Conservation (phyloP, 176 grass and related monocot genomes). For the Musa itinerans region DNA sequence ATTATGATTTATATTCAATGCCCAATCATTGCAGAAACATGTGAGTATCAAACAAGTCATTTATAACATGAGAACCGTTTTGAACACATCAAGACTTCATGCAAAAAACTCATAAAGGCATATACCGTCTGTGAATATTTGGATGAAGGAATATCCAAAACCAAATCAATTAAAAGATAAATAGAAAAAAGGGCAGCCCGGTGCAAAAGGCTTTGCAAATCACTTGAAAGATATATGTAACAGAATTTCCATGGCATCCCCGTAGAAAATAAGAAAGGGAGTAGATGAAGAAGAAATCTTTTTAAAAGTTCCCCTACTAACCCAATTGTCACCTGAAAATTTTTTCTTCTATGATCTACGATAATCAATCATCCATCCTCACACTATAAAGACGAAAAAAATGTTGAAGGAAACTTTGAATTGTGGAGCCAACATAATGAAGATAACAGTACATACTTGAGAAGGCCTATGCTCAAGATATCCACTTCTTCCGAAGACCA, state of each 20-base stretch:
- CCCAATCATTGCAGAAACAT: background rate
- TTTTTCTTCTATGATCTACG: background rate
- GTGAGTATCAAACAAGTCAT: background rate
- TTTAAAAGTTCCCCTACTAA: background rate
- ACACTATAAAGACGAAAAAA: background rate
- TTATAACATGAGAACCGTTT: background rate
- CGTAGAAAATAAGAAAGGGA: background rate
- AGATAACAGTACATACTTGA: slow-evolving; percentile 7
- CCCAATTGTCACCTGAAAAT: background rate
- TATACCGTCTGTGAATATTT: background rate
- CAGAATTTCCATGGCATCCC: background rate
- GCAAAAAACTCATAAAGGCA: background rate
- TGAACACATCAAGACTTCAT: background rate
- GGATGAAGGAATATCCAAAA: background rate
- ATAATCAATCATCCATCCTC: background rate
- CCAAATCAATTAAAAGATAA: background rate
- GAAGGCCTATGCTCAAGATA: background rate
- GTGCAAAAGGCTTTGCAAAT: background rate
- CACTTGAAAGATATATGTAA: background rate
- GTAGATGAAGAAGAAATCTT: background rate
- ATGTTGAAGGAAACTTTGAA: background rate
- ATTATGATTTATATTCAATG: background rate
- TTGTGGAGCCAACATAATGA: background rate
- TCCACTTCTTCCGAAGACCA: background rate
- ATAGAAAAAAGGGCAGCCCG: background rate